A percentile compares a stretch with the other conserved stretches of the same genome.
Evolutionary conservation across 192 early-diverging fungal genomes (phyloP).

Genomic region (Coemansia sp.): DNA sequence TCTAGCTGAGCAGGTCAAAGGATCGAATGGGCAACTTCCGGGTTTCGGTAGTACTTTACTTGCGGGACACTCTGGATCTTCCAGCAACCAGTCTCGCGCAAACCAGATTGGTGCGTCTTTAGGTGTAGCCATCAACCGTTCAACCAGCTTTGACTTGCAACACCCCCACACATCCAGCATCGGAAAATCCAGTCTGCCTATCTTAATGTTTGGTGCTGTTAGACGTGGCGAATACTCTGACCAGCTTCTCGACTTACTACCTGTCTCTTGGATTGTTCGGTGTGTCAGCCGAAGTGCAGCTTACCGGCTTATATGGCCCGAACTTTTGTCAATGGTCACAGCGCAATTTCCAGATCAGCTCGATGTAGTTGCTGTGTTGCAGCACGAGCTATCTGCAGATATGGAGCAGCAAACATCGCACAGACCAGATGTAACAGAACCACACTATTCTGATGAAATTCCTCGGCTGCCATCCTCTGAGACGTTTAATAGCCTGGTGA

Average conservation of each 20-base stretch:
- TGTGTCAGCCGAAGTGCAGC: constrained; percentile 14
- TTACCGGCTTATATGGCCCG: constrained; percentile 52
- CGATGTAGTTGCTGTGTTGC: constrained; percentile 38
- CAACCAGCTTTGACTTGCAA: constrained; percentile 11
- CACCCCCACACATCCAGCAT: background rate
- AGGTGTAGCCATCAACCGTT: constrained; percentile 3
- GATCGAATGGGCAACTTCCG: background rate
- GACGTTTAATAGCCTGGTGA: background rate
- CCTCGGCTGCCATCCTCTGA: background rate
- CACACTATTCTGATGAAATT: background rate
- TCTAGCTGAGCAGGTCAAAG: constrained; percentile 29
- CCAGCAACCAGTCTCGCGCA: constrained; percentile 15
- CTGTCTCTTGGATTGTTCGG: constrained; percentile 43
- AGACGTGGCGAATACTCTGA: constrained; percentile 46
- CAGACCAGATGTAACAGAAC: background rate
- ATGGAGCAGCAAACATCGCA: background rate
- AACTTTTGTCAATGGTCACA: constrained; percentile 48
- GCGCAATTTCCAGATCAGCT: constrained; percentile 53
- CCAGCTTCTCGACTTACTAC: constrained; percentile 47
- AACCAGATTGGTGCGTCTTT: constrained; percentile 5
- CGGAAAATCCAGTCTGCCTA: constrained; percentile 8
- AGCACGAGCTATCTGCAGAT: constrained; percentile 26
- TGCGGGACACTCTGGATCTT: background rate
- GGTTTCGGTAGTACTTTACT: constrained; percentile 11
- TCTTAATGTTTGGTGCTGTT: background rate